Base-by-base conservation (phyloP, 2,329 filamentous ascomycete species). In the Claviceps purpurea region DNA sequence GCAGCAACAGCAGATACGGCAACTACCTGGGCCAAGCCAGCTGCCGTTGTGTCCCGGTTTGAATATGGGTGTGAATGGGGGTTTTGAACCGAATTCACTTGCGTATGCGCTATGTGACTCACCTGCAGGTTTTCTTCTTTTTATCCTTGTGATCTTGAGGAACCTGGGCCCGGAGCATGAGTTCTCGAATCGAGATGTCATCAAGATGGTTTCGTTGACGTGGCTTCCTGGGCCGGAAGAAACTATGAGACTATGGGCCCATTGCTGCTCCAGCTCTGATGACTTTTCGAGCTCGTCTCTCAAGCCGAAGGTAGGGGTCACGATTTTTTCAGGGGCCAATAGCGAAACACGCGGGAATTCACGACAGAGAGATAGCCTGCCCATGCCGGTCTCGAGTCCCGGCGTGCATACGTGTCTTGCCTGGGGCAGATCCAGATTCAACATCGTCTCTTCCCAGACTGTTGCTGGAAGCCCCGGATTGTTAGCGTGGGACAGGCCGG, bases 211-310 rank as follows among this genome's bases (percentile, higher is more conserved):
- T 1, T 75, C 79, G 61, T 65, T 85, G 30, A 76, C 80, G 22
- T 86, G 82, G 83, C 64, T 86, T 1, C 81, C 82, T 0, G 82
- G 82, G 0, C 81, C 81, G 0, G 82, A 85, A 59, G 74, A 74
- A 1, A 74, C 73, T 3, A 64, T 84, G 57, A 68, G 80, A 26
- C 83, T 75, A 52, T 79, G 74, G 76, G 70, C 75, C 6, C 63
- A 71, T 39, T 73, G 71, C 41, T 63, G 65, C 16, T 62, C 64
- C 40, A 56, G 59, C 7, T 66, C 69, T 44, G 60, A 60, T 1
- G 50, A 61, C 30, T 55, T 61, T 53, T 61, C 57, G 37, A 56
- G 54, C 34, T 34, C 52, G 5, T 49, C 52, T 1, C 54, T 47
- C 13, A 73, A 65, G 56, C 68, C 72, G 1, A 70, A 58, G 49